Base-by-base conservation (phyloP, 345 rosid genomes). In the Passiflora organensis region DNA sequence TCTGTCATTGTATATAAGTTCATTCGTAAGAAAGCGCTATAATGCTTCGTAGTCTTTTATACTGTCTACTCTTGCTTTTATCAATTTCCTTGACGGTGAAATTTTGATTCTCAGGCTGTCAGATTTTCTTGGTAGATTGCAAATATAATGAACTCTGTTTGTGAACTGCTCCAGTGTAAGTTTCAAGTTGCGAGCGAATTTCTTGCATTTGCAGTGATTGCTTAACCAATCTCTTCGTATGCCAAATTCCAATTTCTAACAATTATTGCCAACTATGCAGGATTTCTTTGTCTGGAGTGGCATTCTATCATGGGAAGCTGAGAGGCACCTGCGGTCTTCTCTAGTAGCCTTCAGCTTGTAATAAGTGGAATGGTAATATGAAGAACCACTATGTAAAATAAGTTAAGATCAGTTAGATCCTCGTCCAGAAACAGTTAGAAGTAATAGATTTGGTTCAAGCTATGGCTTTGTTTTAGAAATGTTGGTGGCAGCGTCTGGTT, bases 101-200 rank as follows among this genome's bases (percentile, higher is more conserved):
- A 25, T 8, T 64, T 37, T 46, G 23, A 5, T 56, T 39, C 69
- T 61, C 84, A 89, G 95, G 86, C 72, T 85, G 64, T 75, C 95
- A 3, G 96, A 81, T 66, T 75, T 85, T 48, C 79, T 83, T 32
- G 66, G 79, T 53, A 71, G 74, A 61, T 38, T 89, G 70, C 73
- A 68, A 53, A 57, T 68, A 48, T 37, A 53, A 20, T 68, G 73
- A 68, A 38, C 32, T 10, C 37, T 19, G 48, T 37, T 28, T 24
- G 20, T 25, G 41, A 21, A 11, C 36, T 2, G 18, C 23, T 51
- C 8, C 47, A 45, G 34, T 58, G 73, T 57, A 62, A 51, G 59
- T 51, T 24, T 39, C 4, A 25, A 2, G 8, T 19, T 37, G 2
- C 5, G 1, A 15, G 18, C 13, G 1, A n/a, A n/a, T n/a, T 5